These are phyloP conservation scores for Chrysanthemum makinoi DNA, from an alignment of 129 eudicot species.

Conservation along the genomic window DNA sequence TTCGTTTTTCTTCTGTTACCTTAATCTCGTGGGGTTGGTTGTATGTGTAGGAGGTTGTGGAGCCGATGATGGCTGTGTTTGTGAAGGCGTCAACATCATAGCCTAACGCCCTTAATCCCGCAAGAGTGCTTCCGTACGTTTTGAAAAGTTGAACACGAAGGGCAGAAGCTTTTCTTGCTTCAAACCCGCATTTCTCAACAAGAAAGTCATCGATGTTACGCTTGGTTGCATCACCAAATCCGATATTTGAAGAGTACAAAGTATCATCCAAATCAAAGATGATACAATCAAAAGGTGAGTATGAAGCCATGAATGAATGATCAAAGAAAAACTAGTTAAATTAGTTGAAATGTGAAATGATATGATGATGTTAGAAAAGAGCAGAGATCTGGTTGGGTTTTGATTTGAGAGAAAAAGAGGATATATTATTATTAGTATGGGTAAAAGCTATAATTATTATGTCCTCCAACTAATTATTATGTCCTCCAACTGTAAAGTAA, in stretches of 20 bases:
- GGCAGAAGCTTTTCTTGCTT: slow-evolving; percentile 52
- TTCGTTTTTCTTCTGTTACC: too few species aligned
- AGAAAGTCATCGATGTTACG: slow-evolving; percentile 81
- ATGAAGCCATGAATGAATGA: slow-evolving; percentile 34
- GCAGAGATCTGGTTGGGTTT: too few species aligned
- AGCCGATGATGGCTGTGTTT: too few species aligned
- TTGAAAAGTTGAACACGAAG: slow-evolving; percentile 78
- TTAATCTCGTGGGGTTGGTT: too few species aligned
- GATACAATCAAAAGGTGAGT: slow-evolving; percentile 66
- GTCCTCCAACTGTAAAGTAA: too few species aligned
- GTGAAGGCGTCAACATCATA: too few species aligned
- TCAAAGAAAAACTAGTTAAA: not conserved
- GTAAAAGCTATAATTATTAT: too few species aligned
- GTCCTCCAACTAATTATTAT: too few species aligned
- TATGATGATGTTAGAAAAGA: not conserved
- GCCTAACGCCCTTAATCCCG: slow-evolving; percentile 91
- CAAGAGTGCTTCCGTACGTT: slow-evolving; percentile 92
- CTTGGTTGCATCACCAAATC: slow-evolving; percentile 66
- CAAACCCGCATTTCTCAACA: slow-evolving; percentile 70
- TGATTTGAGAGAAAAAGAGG: too few species aligned
- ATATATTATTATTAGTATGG: too few species aligned
- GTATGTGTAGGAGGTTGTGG: too few species aligned
- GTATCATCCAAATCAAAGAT: slow-evolving; percentile 96
- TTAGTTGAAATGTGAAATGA: not conserved
- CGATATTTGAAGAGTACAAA: slow-evolving; percentile 67